Evolutionary conservation across 495 filamentous ascomycete species (phyloP).

Genomic region (Letharia columbiana): DNA sequence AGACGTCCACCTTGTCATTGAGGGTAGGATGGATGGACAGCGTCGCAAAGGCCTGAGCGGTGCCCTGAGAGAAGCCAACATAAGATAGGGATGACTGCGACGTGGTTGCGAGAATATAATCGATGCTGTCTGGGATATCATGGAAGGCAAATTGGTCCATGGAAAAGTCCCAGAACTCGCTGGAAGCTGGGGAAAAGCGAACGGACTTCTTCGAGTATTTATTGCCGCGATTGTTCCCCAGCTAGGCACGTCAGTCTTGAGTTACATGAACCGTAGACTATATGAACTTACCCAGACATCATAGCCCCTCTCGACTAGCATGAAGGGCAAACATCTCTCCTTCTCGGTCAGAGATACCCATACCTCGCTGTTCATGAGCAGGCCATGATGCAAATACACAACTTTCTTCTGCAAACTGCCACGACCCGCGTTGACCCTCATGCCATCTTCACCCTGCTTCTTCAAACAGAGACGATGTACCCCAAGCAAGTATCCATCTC

Average conservation of each 20-base stretch:
- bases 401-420: slow-evolving; percentile 71
- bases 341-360: slow-evolving; percentile 91
- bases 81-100: slow-evolving; percentile 81
- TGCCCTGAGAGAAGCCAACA: slow-evolving; percentile 94
- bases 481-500: slow-evolving; percentile 87
- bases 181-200: slow-evolving; percentile 59
- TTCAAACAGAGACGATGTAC: slow-evolving; percentile 78
- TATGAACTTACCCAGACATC: slow-evolving; percentile 76
- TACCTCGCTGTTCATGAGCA: slow-evolving; percentile 98
- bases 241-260: slow-evolving; percentile 33
- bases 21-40: slow-evolving; percentile 88
- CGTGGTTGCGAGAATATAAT: slow-evolving; percentile 81
- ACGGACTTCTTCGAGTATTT: slow-evolving; percentile 96
- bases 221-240: slow-evolving; percentile 96
- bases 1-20: slow-evolving; percentile 90
- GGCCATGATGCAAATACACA: slow-evolving; percentile 90
- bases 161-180: slow-evolving; percentile 90
- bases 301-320: slow-evolving; percentile 82
- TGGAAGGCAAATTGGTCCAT: slow-evolving; percentile 98
- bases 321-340: slow-evolving; percentile 77
- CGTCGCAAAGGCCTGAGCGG: slow-evolving; percentile 91
- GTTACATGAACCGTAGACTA: neutral
- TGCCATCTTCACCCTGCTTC: slow-evolving; percentile 62
- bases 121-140: slow-evolving; percentile 91
- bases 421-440: slow-evolving; percentile 61